phyloP scores from a whole-genome alignment of 495 filamentous ascomycete species.

The Aspergillus saccharolyticus region DNA sequence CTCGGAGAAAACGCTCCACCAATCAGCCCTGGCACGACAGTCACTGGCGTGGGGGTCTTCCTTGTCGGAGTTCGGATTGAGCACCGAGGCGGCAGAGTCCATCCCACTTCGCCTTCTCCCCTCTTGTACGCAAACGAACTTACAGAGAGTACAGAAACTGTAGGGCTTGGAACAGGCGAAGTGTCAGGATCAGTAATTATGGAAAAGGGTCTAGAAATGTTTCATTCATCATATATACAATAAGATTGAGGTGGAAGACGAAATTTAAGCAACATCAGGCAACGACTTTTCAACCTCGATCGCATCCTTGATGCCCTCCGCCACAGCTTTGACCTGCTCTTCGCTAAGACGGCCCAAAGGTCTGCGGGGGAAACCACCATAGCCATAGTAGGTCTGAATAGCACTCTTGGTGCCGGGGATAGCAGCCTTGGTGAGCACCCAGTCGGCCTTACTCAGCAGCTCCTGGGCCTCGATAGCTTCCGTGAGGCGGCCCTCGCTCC shows the following conservation, averaged over 20 bases:
- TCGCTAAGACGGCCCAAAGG: slow-evolving; percentile 63
- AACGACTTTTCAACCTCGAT: slow-evolving; percentile 59
- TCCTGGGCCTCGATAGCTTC: slow-evolving; percentile 73
- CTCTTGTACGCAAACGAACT: not conserved
- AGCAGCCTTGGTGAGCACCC: slow-evolving; percentile 79
- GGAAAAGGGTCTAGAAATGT: not conserved
- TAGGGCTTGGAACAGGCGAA: not conserved
- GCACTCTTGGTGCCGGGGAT: slow-evolving; percentile 84
- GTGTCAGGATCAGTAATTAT: no score
- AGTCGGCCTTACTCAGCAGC: slow-evolving; percentile 68
- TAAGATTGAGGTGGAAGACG: not conserved
- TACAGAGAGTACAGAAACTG: not conserved
- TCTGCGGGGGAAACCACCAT: slow-evolving; percentile 71
- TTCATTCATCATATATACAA: not conserved
- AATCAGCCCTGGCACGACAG: not conserved
- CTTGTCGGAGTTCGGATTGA: not conserved
- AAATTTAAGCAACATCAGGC: slow-evolving; percentile 32
- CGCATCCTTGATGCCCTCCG: slow-evolving; percentile 61
- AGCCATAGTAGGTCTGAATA: slow-evolving; percentile 78
- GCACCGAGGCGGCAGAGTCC: not conserved
- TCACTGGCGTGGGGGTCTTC: not conserved
- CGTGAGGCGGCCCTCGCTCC: slow-evolving; percentile 62
- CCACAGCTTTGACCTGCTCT: slow-evolving; percentile 50
- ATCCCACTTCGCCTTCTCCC: not conserved
- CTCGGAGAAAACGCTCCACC: not conserved